Conservation (phyloP, 2,329 filamentous ascomycete genomes). For the Botryotinia convoluta region DNA sequence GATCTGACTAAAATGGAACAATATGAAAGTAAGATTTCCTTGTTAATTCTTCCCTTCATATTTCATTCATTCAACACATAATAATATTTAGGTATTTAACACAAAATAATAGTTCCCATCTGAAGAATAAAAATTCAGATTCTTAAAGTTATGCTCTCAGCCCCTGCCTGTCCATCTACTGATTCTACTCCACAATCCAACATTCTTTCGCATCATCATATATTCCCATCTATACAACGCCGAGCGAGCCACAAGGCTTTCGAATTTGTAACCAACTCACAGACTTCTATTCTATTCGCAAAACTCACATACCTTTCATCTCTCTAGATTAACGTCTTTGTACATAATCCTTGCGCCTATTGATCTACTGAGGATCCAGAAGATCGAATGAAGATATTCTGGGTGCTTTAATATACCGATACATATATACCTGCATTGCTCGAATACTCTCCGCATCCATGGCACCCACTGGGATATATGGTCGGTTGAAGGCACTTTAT, state of each 20-base stretch:
- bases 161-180: background rate
- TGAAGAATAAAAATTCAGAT: background rate
- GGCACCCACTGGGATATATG: conserved; percentile 33
- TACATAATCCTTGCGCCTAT: background rate
- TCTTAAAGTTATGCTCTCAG: background rate
- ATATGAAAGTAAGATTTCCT: background rate
- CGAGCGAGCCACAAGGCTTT: background rate
- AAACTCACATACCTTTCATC: background rate
- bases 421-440: background rate
- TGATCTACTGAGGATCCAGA: conserved; percentile 3
- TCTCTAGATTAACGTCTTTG: background rate
- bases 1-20: conserved; percentile 12
- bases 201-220: background rate
- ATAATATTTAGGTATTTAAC: background rate
- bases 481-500: conserved; percentile 32
- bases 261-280: background rate
- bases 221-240: background rate
- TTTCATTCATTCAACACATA: background rate
- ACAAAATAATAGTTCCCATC: background rate
- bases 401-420: background rate
- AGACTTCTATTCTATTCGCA: background rate
- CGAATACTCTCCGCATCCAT: conserved; percentile 23
- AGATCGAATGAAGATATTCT: background rate
- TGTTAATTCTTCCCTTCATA: background rate
- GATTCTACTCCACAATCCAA: background rate